Conservation (phyloP, 2,329 filamentous ascomycete species). For the Whalleya microplaca region DNA sequence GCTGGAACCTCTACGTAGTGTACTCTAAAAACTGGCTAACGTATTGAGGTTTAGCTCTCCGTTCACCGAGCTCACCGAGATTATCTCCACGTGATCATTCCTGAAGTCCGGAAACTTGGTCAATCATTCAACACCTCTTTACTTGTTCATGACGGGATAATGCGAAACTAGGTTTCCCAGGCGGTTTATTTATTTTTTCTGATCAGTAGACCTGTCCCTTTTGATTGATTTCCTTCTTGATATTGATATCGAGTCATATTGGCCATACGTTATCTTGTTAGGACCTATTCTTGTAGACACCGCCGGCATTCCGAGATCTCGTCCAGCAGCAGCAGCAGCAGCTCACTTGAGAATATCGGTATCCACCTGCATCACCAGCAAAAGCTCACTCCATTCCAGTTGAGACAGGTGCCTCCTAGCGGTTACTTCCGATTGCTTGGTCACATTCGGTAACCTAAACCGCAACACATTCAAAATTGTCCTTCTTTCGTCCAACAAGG, state of each 20-base stretch:
- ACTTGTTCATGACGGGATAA: not conserved
- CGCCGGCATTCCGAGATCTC: conserved; percentile 12
- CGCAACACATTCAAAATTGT: not conserved
- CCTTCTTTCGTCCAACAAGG: not conserved
- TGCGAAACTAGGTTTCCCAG: not conserved
- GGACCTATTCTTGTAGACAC: not conserved
- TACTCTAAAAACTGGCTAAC: no score
- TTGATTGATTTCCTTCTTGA: not conserved
- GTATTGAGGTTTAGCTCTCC: not conserved
- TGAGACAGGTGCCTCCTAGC: conserved; percentile 1
- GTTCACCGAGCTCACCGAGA: not conserved
- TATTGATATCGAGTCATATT: not conserved
- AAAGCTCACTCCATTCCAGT: conserved; percentile 7
- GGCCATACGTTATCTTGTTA: not conserved
- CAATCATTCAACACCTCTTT: not conserved
- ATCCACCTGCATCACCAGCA: conserved; percentile 28
- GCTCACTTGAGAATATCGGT: conserved; percentile 18
- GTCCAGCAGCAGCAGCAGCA: no score
- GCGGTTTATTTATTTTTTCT: not conserved
- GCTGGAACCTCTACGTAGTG: no score
- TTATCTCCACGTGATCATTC: not conserved
- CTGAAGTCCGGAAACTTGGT: not conserved
- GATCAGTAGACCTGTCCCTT: not conserved
- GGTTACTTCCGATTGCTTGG: not conserved
- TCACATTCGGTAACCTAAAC: not conserved